phyloP scores from a whole-genome alignment of 1,284 basidiomycete species.

The Violaceomyces palustris region DNA sequence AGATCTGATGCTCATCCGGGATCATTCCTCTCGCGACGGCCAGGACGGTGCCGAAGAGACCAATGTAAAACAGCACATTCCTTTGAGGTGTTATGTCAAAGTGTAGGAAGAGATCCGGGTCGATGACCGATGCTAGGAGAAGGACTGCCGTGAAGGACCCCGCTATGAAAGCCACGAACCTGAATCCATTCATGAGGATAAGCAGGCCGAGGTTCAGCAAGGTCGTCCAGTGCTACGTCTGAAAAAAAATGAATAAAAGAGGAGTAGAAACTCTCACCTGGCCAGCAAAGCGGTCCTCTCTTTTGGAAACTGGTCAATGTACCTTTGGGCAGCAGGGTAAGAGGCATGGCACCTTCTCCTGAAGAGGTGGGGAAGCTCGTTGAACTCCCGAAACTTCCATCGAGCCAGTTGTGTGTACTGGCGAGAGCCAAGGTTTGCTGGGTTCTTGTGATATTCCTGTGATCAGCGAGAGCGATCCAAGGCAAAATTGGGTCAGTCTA shows the following conservation, averaged over 20 bases:
- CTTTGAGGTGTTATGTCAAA: slow-evolving; percentile 91
- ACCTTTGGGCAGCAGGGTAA: slow-evolving; percentile 83
- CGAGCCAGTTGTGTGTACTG: slow-evolving; percentile 89
- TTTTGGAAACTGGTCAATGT: slow-evolving; percentile 95
- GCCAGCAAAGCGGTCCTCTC: slow-evolving; percentile 82
- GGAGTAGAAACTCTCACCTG: no score
- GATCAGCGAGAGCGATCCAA: not conserved
- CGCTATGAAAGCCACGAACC: slow-evolving; percentile 90
- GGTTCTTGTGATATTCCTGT: slow-evolving; percentile 90
- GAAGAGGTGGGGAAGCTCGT: slow-evolving; percentile 92
- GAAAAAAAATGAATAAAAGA: not conserved
- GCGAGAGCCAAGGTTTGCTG: slow-evolving; percentile 83
- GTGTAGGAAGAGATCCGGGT: slow-evolving; percentile 77
- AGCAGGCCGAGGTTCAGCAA: slow-evolving; percentile 2
- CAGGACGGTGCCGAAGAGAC: slow-evolving; percentile 77
- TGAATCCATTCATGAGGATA: no score
- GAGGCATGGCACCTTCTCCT: slow-evolving; percentile 76
- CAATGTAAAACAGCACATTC: slow-evolving; percentile 87
- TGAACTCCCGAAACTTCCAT: slow-evolving; percentile 99
- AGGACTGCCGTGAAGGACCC: slow-evolving; percentile 95
- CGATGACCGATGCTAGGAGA: slow-evolving; percentile 79
- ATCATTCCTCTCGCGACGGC: slow-evolving; percentile 90
- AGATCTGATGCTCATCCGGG: slow-evolving; percentile 81
- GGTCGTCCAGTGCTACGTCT: not conserved
- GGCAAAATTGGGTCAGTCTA: not conserved